Evolutionary conservation across 768 basidiomycete species (phyloP), one percentile per base, ranked within the genome.

Genomic region (Hygrophorus pudorinus): DNA sequence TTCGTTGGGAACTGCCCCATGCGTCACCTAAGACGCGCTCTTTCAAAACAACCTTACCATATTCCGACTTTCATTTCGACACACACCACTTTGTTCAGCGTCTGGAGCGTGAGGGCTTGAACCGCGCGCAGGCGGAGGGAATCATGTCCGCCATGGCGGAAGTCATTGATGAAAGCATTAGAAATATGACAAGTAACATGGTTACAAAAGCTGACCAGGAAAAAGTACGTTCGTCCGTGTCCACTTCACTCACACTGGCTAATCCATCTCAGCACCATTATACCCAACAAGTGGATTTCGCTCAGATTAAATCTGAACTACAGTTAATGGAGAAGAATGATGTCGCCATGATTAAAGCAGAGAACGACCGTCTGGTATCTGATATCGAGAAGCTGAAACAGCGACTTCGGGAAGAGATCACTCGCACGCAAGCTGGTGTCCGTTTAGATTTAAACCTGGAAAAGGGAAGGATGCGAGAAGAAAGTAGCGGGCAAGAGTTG

Each of bases 241-340:
- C 18, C 12, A 29, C n/a, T 30, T 38, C 30, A 16, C 45, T 13
- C 36, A 9, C 5, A 14, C 32, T 42, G 20, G 21, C 40, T 24
- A 17, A 16, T 37, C 11, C 6, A 16, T 21, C 27, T 11, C 49
- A 91, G 89, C 82, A 87, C 53, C 86, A 89, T 54, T 92, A 92
- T 62, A 91, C 87, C 21, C 90, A 93, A 58, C 88, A 92, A 65
- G 93, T 98, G 46, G 93, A 97, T 65, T 96, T 97, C 62, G 87
- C 92, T 2, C 87, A 91, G 60, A 81, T 93, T 51, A 96, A 96
- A 67, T 93, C 91, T 16, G 94, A 96, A 61, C 73, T 99, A 21
- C 88, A 97, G 63, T 69, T 98, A 30, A 89, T 87, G 73, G 92
- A 94, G 70, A 92, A 91, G 75, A 96, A 97, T 52, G 94, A 99